Base-by-base conservation (phyloP, 1,284 basidiomycete species). In the Puccinia triticina region DNA sequence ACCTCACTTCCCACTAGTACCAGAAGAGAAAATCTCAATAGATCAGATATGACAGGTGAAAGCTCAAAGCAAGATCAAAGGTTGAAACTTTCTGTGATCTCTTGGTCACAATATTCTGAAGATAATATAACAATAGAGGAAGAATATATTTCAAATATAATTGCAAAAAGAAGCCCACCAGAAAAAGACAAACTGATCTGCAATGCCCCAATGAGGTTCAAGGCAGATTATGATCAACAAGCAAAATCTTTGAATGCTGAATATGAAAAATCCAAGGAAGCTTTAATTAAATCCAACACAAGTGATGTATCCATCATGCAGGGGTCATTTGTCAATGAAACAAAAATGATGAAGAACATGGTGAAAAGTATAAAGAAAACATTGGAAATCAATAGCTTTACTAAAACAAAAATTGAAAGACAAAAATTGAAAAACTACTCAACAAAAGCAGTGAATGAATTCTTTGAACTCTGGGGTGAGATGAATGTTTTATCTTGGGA, bases 401-500 rank as follows among this genome's bases (percentile, higher is more conserved):
- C 5, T 11, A 29, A 37, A 34, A 40, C 34, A 21, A 21, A 37
- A n/a, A 3, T 40, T 40, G 34, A 40, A 29, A 16, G 34, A 23
- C 16, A 37, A 37, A 16, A n/a, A 3, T 40, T 66, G 61, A 40
- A 34, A 11, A 23, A 40, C 16, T 66, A 66, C n/a, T 66, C 61
- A 10, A 18, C 1, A 66, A 23, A 34, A 66, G 34, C 61, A 5
- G 0, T 66, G 5, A 1, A 40, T 1, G 40, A 40, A 66, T 66
- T 66, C 61, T 40, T 40, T 66, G 61, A 66, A 21, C 1, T 66
- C 10, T 66, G 61, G 61, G 61, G 61, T 34, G 26, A 66, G 18
- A 34, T 23, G 21, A 66, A 66, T 66, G 61, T 66, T 18, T 66
- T 66, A 40, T 66, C 14, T 21, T 66, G 61, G 61, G 61, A 40